These are phyloP conservation scores for Lophium mytilinum DNA, from an alignment of 495 filamentous ascomycete genomes.

Conservation along the genomic window DNA sequence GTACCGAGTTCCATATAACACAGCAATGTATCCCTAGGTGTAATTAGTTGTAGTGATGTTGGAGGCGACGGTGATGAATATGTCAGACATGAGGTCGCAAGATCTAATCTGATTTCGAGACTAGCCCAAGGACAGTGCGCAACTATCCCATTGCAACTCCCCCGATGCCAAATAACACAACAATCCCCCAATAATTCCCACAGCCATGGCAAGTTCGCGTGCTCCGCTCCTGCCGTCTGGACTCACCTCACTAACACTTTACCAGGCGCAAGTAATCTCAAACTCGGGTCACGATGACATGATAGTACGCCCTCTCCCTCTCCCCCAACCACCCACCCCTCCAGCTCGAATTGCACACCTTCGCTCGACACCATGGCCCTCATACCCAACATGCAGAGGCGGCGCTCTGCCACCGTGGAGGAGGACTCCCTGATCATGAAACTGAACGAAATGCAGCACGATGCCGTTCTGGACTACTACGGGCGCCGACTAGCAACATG, in stretches of 20 bases:
- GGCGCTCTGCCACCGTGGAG: background rate
- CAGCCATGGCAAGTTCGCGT: constrained; percentile 10
- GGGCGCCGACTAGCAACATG: constrained; percentile 93
- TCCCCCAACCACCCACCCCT: constrained; percentile 2
- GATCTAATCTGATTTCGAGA: constrained; percentile 12
- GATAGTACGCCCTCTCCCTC: constrained; percentile 63
- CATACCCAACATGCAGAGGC: background rate
- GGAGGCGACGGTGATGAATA: too few relatives aligned
- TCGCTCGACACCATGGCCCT: background rate
- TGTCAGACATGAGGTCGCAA: background rate
- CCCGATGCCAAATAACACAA: constrained; percentile 3
- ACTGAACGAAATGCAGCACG: constrained; percentile 55
- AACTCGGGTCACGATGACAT: constrained; percentile 97
- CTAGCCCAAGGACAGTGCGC: too few relatives aligned
- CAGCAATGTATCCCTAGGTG: too few relatives aligned
- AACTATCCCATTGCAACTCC: background rate
- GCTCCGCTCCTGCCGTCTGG: background rate
- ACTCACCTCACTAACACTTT: background rate
- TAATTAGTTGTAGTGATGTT: too few relatives aligned
- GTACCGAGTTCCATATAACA: too few relatives aligned
- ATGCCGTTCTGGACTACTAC: constrained; percentile 97
- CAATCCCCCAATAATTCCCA: background rate
- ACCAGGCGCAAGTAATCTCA: constrained; percentile 74
- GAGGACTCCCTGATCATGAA: constrained; percentile 14
- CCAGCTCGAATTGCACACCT: background rate